Evolutionary conservation across 176 grass and related monocot genomes (phyloP), one percentile per base, ranked within the genome.

Genomic region (Zea mays): DNA sequence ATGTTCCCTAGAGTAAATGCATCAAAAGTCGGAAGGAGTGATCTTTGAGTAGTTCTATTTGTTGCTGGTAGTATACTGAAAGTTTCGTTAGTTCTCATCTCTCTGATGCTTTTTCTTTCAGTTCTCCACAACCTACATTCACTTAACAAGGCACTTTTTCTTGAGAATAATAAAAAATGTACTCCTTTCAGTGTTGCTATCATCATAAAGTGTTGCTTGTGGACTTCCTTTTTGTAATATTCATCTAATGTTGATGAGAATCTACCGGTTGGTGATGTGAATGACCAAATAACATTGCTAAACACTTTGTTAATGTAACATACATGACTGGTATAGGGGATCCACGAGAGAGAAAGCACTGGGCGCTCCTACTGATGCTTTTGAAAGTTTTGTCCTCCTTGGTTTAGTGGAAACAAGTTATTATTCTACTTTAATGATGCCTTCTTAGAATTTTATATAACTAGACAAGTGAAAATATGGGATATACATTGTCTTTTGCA

Each of bases 331-430:
- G 11, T 81, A 43, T 11, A 93, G 91, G 65, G 88, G 82, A 55
- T 88, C 88, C 3, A 86, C 79, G 4, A 85, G 91, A 83, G 88
- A 93, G 63, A 76, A 36, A 44, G 88, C 91, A 13, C 52, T 93
- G 61, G 58, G 57, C 0, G 65, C 73, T 45, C 85, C 88, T 45
- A 80, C 78, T 33, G 85, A 88, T 35, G 81, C 91, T 43, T 88
- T 93, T 81, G 91, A 90, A 86, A 82, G 75, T 66, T 83, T 85
- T 72, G 82, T 93, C 44, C 87, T 90, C 16, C 37, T 77, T 46
- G 43, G 74, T 58, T 86, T 88, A 63, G 62, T 90, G 47, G 88
- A 90, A 48, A 85, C 89, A 75, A 84, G 86, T 54, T 65, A 71
- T 4, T 43, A 16, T 12, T 2, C 48, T 81, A 39, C 42, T 42